phyloP scores from a whole-genome alignment of 352 stramenopile genomes.

The Globisporangium irregulare region DNA sequence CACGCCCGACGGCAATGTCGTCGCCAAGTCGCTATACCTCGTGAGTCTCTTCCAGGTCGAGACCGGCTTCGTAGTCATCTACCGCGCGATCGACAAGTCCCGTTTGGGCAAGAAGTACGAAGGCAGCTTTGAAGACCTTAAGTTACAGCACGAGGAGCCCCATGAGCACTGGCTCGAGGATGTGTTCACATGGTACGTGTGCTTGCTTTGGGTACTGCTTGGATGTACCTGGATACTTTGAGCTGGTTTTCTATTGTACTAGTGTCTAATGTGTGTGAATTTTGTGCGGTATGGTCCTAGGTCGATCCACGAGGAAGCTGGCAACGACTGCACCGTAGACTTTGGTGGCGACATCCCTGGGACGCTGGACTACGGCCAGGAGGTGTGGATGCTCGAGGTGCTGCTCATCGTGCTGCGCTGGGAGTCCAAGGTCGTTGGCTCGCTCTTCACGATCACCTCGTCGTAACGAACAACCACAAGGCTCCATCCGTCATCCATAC shows the following conservation, averaged over 20 bases:
- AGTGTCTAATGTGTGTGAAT: background rate
- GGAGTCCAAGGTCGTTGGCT: conserved; percentile 48
- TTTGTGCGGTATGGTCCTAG: conserved; percentile 14
- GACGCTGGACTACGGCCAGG: conserved; percentile 32
- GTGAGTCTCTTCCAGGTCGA: conserved; percentile 38
- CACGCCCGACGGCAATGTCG: conserved; percentile 15
- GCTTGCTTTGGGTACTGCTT: no score
- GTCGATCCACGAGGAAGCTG: conserved; percentile 37
- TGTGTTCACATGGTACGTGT: conserved; percentile 51
- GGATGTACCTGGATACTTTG: background rate
- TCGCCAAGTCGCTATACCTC: conserved; percentile 50
- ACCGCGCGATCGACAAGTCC: conserved; percentile 33
- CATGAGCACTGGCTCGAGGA: conserved; percentile 52
- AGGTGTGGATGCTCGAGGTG: conserved; percentile 65
- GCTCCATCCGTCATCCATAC: no score
- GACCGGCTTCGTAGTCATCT: conserved; percentile 39
- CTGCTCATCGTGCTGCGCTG: conserved; percentile 57
- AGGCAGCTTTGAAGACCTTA: conserved; percentile 1
- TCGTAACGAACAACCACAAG: background rate
- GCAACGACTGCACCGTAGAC: conserved; percentile 35
- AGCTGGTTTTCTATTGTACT: background rate
- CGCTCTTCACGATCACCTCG: conserved; percentile 28
- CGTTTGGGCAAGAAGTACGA: conserved; percentile 8
- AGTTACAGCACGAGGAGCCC: background rate
- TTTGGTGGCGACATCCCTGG: conserved; percentile 49